Conservation (phyloP, 768 basidiomycete genomes). For the Dacryopinax primogenitus region DNA sequence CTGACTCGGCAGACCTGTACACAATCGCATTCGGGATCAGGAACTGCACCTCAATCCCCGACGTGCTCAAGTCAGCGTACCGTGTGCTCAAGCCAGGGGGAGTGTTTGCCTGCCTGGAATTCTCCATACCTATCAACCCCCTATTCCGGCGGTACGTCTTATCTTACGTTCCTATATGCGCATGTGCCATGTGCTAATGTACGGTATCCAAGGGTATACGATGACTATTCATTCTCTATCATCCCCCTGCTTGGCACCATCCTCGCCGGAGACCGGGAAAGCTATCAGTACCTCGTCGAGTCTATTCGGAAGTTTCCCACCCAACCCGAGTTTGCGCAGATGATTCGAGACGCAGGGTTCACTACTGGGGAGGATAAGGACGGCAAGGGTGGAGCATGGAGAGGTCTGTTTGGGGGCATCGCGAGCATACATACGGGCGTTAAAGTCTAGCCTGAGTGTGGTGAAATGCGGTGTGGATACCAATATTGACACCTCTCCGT, state of each 20-base stretch:
- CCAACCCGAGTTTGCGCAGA: conserved; percentile 72
- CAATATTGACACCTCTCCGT: too few species aligned
- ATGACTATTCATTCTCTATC: conserved; percentile 89
- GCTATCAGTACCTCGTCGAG: conserved; percentile 96
- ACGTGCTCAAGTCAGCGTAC: conserved; percentile 76
- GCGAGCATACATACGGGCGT: conserved; percentile 76
- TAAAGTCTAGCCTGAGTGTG: conserved; percentile 53
- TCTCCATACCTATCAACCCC: conserved; percentile 84
- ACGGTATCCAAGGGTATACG: conserved; percentile 54
- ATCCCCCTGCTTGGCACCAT: conserved; percentile 95
- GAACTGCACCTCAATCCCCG: conserved; percentile 87
- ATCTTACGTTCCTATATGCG: not conserved
- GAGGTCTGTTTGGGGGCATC: conserved; percentile 75
- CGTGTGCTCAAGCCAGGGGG: conserved; percentile 94
- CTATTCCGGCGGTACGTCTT: conserved; percentile 69
- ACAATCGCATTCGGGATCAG: conserved; percentile 98
- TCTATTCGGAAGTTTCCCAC: conserved; percentile 89
- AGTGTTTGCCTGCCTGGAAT: conserved; percentile 89
- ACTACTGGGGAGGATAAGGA: conserved; percentile 45
- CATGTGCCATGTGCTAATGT: not conserved
- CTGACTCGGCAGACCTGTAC: conserved; percentile 85
- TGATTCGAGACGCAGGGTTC: conserved; percentile 83
- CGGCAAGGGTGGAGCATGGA: conserved; percentile 72
- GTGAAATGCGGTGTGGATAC: too few species aligned
- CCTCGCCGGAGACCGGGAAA: conserved; percentile 83